These are phyloP conservation scores for Curvularia lunata DNA, from an alignment of 2,329 filamentous ascomycete species.

Conservation along the genomic window DNA sequence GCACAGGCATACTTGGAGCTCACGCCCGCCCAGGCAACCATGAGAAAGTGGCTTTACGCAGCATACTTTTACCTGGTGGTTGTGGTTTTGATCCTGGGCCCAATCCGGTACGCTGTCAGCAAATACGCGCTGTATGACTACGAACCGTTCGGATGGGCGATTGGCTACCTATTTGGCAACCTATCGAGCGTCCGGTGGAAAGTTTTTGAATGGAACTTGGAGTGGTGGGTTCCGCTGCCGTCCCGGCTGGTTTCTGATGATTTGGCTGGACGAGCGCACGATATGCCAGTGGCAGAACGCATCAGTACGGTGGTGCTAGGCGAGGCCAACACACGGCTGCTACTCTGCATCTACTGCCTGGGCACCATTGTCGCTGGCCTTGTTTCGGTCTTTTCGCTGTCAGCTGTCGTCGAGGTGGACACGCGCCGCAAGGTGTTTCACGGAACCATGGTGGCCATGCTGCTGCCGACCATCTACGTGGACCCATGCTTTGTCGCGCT, in stretches of 20 bases:
- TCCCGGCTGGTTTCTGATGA: conserved; percentile 43
- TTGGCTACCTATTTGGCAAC: conserved; percentile 88
- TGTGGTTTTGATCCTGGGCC: conserved; percentile 68
- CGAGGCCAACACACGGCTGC: conserved; percentile 79
- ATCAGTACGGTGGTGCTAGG: conserved; percentile 71
- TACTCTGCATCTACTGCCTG: conserved; percentile 76
- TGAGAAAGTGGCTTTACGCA: conserved; percentile 85
- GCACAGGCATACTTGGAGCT: conserved; percentile 76
- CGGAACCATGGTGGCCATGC: conserved; percentile 97
- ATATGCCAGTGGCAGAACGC: conserved; percentile 59
- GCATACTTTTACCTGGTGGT: conserved; percentile 76
- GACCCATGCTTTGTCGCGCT: conserved; percentile 85
- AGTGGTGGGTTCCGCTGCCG: conserved; percentile 78
- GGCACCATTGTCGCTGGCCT: conserved; percentile 73
- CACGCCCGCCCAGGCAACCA: conserved; percentile 75
- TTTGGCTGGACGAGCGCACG: conserved; percentile 13
- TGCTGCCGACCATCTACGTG: conserved; percentile 83
- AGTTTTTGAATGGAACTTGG: conserved; percentile 71
- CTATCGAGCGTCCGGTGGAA: conserved; percentile 73
- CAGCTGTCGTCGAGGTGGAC: conserved; percentile 84
- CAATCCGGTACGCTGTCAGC: conserved; percentile 73
- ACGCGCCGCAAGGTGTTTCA: conserved; percentile 97
- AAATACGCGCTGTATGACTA: conserved; percentile 69
- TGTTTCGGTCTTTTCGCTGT: conserved; percentile 74
- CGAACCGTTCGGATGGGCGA: conserved; percentile 91